Evolutionary conservation across 2,329 filamentous ascomycete species (phyloP).

Genomic region (Pseudogymnoascus sp.): DNA sequence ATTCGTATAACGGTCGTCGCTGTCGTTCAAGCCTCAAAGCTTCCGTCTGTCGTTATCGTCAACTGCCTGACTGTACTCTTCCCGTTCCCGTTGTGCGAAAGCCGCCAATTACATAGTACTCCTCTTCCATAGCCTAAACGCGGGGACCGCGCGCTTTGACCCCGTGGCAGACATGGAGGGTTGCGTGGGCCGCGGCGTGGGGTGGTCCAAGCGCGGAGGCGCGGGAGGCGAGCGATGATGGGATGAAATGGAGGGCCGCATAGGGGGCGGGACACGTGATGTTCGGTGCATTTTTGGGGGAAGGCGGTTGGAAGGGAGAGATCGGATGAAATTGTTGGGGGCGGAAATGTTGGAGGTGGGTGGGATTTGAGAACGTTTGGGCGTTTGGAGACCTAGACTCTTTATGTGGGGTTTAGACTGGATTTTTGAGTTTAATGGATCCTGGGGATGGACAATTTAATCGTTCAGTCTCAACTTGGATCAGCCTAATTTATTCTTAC

Average conservation of each 20-base stretch:
- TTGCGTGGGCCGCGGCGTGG: neutral
- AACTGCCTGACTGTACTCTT: neutral
- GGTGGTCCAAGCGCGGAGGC: neutral
- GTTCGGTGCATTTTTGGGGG: neutral
- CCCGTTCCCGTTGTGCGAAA: neutral
- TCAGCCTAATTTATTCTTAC: too few species aligned
- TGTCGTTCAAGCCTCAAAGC: neutral
- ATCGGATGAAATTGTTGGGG: neutral
- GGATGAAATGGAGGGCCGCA: neutral
- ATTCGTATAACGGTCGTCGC: neutral
- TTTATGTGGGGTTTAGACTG: neutral
- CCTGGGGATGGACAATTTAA: too few species aligned
- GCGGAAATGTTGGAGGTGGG: neutral
- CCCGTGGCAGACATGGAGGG: neutral
- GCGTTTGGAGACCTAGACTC: neutral
- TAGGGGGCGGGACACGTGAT: neutral
- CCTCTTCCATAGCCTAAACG: neutral
- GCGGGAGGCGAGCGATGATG: neutral
- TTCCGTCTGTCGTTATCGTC: neutral
- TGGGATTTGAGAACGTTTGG: neutral
- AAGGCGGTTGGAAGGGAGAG: neutral
- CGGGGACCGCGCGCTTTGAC: conserved; percentile 2
- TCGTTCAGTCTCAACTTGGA: too few species aligned
- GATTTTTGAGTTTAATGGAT: too few species aligned
- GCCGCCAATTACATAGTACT: too few species aligned